Percentiles rank a stretch among this genome's conserved stretches.
Evolutionary conservation across 179 eudicot species (phyloP).

Genomic region (Sideroxylon spinosum): DNA sequence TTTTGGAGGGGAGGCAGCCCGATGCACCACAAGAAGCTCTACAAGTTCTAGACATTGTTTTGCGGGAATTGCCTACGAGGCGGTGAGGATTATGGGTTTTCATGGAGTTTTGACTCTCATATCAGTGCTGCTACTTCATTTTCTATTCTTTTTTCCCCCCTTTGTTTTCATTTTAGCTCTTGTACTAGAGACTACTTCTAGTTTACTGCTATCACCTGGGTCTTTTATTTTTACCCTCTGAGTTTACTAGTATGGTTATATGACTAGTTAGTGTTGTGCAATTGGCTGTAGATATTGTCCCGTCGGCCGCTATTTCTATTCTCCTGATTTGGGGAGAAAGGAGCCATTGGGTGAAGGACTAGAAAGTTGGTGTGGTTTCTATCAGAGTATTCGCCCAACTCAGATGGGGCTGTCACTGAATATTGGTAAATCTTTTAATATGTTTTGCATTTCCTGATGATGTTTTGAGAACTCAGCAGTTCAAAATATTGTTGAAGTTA

Average conservation of each 20-base stretch:
- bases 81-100: slow-evolving; percentile 35
- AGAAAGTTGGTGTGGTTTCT: slow-evolving; percentile 96
- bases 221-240: neutral
- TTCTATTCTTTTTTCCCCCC: neutral
- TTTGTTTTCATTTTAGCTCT: neutral
- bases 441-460: neutral
- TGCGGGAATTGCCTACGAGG: slow-evolving; percentile 73
- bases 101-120: neutral
- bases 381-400: slow-evolving; percentile 95
- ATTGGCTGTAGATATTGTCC: slow-evolving; percentile 53
- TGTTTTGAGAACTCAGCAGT: neutral
- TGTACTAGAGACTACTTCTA: neutral
- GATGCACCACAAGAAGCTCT: slow-evolving; percentile 99
- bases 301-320: slow-evolving; percentile 83
- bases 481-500: neutral
- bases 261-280: slow-evolving; percentile 8
- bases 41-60: slow-evolving; percentile 88
- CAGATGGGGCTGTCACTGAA: slow-evolving; percentile 95
- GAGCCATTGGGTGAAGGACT: slow-evolving; percentile 84
- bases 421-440: slow-evolving; percentile 41
- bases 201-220: neutral
- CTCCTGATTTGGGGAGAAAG: slow-evolving; percentile 66
- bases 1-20: slow-evolving; percentile 74
- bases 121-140: neutral
- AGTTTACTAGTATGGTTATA: neutral